Percentiles rank a stretch among this genome's conserved stretches.
These are phyloP conservation scores for Obelidium mucronatum DNA, from an alignment of 192 early-diverging fungal genomes.

Conservation along the genomic window DNA sequence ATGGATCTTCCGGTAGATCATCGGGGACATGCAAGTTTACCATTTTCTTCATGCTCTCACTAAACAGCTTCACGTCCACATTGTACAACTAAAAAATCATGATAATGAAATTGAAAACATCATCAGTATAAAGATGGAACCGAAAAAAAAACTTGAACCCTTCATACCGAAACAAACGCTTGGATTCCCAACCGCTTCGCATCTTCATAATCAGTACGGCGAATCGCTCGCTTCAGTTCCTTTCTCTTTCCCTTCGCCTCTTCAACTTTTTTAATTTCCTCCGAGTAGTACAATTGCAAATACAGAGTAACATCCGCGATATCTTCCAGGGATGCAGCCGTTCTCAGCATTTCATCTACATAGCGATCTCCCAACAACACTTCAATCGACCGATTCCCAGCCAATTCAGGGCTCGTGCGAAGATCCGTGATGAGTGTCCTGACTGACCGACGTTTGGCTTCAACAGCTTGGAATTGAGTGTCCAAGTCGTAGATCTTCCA, in stretches of 20 bases:
- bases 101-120: no score
- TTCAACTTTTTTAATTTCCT: conserved; percentile 53
- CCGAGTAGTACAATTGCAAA: conserved; percentile 55
- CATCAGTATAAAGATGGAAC: not conserved
- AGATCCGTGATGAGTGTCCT: conserved; percentile 42
- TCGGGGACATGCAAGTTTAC: conserved; percentile 53
- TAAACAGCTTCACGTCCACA: conserved; percentile 41
- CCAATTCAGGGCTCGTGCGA: conserved; percentile 55
- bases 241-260: conserved; percentile 38
- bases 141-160: not conserved
- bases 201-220: conserved; percentile 58
- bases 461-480: conserved; percentile 73
- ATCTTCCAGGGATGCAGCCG: conserved; percentile 48
- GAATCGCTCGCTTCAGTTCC: conserved; percentile 48
- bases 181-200: conserved; percentile 42
- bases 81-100: conserved; percentile 64
- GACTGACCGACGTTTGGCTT: conserved; percentile 57
- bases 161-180: conserved; percentile 54
- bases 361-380: conserved; percentile 52
- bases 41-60: conserved; percentile 28
- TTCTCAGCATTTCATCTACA: conserved; percentile 45
- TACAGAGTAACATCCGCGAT: conserved; percentile 53
- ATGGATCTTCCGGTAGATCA: conserved; percentile 59
- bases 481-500: conserved; percentile 93
- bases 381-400: not conserved